Conservation (phyloP, 169 alveolate species). For the Plasmodium yoelii region DNA sequence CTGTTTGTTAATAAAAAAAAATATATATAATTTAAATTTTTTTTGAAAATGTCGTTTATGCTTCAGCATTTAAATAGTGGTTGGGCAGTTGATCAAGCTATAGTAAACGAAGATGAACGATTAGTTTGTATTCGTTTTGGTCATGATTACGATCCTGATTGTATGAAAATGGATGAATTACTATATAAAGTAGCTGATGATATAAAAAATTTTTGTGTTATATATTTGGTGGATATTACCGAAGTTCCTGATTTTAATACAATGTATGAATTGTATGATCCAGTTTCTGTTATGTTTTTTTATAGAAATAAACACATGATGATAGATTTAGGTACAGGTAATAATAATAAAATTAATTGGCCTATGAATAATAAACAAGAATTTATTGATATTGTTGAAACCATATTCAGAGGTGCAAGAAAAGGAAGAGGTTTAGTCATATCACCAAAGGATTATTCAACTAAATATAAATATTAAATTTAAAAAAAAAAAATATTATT, state of each 20-base stretch:
- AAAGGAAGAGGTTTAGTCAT: conserved; percentile 98
- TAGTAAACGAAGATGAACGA: conserved; percentile 97
- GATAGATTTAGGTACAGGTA: conserved; percentile 99
- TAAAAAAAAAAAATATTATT: neutral
- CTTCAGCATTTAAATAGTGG: conserved; percentile 98
- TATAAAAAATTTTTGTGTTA: conserved; percentile 96
- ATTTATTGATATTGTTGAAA: conserved; percentile 97
- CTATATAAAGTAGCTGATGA: conserved; percentile 96
- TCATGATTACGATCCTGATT: conserved; percentile 97
- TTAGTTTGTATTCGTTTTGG: conserved; percentile 98
- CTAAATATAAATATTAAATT: conserved; percentile 92
- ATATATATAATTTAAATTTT: neutral
- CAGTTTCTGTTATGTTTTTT: conserved; percentile 98
- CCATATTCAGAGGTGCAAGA: conserved; percentile 98
- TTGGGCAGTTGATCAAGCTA: conserved; percentile 99
- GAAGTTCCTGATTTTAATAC: conserved; percentile 99
- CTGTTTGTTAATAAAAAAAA: neutral
- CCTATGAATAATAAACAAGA: conserved; percentile 98
- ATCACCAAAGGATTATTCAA: conserved; percentile 97
- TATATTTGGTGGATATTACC: conserved; percentile 97
- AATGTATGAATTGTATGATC: conserved; percentile 99
- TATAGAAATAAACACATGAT: conserved; percentile 98
- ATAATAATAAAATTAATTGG: conserved; percentile 98
- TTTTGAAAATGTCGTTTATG: conserved; percentile 96
- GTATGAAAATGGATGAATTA: conserved; percentile 99